Evolutionary conservation across 768 basidiomycete genomes (phyloP), one percentile per base, ranked within the genome.

Genomic region (Saitozyma podzolica): DNA sequence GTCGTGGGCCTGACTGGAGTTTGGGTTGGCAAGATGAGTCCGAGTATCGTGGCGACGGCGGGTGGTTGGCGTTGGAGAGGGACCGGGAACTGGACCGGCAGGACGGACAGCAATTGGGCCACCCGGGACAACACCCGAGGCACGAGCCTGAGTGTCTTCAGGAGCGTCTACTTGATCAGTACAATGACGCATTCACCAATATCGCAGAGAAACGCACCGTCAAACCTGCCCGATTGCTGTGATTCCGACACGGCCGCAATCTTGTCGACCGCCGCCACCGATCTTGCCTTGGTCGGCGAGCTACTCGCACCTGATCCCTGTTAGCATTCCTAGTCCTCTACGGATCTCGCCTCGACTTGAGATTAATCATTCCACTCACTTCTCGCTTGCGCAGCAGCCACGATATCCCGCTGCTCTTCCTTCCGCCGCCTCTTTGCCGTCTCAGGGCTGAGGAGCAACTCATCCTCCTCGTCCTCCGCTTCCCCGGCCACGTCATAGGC

Each of bases 401-500:
- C 50, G 39, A 73, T 62, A 17, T 51, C 58, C 11, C 45, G 65
- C 8, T 64, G 54, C 45, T 71, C 69, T 40, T 73, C 72, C 37
- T 42, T 48, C 41, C 61, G 62, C 16, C 63, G 48, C 40, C 59
- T 56, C 53, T 63, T 52, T 16, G 69, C 72, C 13, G 63, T 51
- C 54, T 69, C 69, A 19, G 73, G 74, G 50, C 56, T 64, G 14
- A 72, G 56, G 14, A 72, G 49, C 19, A 70, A 45, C 50, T 62
- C 66, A 43, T 69, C 73, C 16, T 70, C 72, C 6, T 68, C 69
- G 0, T 64, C 69, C 10, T 65, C 67, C 4, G 50, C 45, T 17
- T 64, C 63, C n/a, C 47, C 52, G 11, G 39, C 59, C 3, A 50
- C 58, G 42, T 57, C 57, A 37, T 61, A 5, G 29, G 29, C 29